Evolutionary conservation across 2,329 filamentous ascomycete genomes (phyloP).

Genomic region (Phialophora expanda): DNA sequence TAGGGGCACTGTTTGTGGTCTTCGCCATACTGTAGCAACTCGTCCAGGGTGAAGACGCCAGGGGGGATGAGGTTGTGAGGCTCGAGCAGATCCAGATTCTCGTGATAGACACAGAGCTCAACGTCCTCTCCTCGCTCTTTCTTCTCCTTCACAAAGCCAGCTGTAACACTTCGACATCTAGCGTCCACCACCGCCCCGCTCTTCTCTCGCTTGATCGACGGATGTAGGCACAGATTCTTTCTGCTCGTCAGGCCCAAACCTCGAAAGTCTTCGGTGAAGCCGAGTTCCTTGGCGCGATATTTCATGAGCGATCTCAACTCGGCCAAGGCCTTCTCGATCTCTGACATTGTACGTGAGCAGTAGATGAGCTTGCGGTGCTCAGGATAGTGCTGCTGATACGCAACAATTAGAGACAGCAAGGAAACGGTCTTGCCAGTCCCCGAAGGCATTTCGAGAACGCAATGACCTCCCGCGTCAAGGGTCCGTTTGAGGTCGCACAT

Average conservation of each 20-base stretch:
- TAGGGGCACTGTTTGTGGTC: slow-evolving; percentile 97
- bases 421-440: slow-evolving; percentile 98
- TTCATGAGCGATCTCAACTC: slow-evolving; percentile 95
- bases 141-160: slow-evolving; percentile 96
- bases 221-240: slow-evolving; percentile 96
- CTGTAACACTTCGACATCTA: slow-evolving; percentile 92
- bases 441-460: slow-evolving; percentile 98
- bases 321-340: slow-evolving; percentile 95
- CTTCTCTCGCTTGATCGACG: slow-evolving; percentile 94
- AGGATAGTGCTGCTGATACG: slow-evolving; percentile 92
- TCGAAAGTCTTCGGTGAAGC: slow-evolving; percentile 87
- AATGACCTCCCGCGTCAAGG: slow-evolving; percentile 91
- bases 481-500: slow-evolving; percentile 88
- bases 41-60: slow-evolving; percentile 94
- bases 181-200: slow-evolving; percentile 93
- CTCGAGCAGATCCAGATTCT: slow-evolving; percentile 93
- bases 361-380: slow-evolving; percentile 97
- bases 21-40: slow-evolving; percentile 85
- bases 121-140: slow-evolving; percentile 94
- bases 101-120: slow-evolving; percentile 93
- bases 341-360: slow-evolving; percentile 99
- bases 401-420: slow-evolving; percentile 89
- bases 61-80: slow-evolving; percentile 93
- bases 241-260: slow-evolving; percentile 91
- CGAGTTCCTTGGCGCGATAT: slow-evolving; percentile 87